Base-by-base conservation (phyloP, 192 early-diverging fungal species). In the Spizellomyces sp. region DNA sequence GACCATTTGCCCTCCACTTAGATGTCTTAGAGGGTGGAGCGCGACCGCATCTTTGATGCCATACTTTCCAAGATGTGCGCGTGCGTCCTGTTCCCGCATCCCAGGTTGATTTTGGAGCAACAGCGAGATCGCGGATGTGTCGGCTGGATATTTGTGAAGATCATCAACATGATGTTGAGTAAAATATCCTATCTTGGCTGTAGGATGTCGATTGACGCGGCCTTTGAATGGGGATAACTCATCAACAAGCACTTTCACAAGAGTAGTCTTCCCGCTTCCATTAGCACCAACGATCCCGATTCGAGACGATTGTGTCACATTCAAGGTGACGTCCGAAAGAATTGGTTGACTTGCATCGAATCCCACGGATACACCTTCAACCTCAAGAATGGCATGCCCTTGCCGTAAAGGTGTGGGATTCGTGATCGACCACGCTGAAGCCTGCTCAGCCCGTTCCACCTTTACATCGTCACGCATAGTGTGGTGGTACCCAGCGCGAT, bases 271-370 rank as follows among this genome's bases (percentile, higher is more conserved):
- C 36, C 81, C 81, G 45, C 61, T n/a, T 44, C 82, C 80, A 72
- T 98, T 98, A 9, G 88, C 86, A 45, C 95, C 95, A 9, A 95
- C 74, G 22, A 97, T 78, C 1, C 84, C 93, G 59, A 95, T 85
- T 42, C 91, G 83, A 21, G 85, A 81, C 47, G 82, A 84, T 59
- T 81, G 87, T 67, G 88, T 85, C 45, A 96, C 77, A 63, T 83
- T 89, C 21, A 96, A 75, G 10, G 84, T 90, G 45, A 93, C 83
- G 71, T 91, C 87, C 45, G 81, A 69, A 36, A 96, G 75, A 4
- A 91, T 83, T 5, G 27, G 19, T 42, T 64, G 55, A 48, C 43
- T 67, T 45, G 74, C 8, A 9, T 56, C 27, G 63, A 86, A 80
- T 45, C 46, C 8, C 77, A 88, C 83, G 6, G 81, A 72, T 17